Evolutionary conservation across 371 early-diverging fungal species (phyloP).

Genomic region (Mortierella sp.): DNA sequence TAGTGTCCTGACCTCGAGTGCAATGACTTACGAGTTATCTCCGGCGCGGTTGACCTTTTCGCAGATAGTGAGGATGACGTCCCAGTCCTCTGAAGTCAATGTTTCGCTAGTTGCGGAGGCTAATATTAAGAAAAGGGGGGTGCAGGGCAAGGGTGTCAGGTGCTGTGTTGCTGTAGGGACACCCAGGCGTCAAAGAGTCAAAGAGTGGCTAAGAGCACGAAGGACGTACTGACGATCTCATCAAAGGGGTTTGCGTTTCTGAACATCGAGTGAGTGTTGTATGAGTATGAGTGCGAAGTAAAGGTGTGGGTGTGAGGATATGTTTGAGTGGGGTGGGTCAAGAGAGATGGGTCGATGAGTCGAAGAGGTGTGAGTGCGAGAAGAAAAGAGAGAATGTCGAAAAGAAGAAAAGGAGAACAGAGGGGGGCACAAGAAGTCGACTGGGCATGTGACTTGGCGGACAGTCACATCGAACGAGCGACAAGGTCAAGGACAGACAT

Average conservation of each 20-base stretch:
- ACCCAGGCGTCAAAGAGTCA: not conserved
- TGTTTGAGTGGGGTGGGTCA: not conserved
- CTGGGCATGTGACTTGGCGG: not conserved
- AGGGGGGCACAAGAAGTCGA: not conserved
- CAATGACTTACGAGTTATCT: slow-evolving; percentile 36
- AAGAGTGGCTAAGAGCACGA: slow-evolving; percentile 6
- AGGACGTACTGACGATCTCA: slow-evolving; percentile 70
- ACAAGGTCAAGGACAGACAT: not conserved
- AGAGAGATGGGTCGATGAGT: no score
- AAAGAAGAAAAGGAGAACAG: not conserved
- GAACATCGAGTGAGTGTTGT: slow-evolving; percentile 62
- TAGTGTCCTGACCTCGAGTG: not conserved
- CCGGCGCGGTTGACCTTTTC: slow-evolving; percentile 78
- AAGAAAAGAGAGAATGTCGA: not conserved
- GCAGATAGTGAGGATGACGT: slow-evolving; percentile 88
- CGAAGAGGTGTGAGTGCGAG: not conserved
- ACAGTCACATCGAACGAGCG: not conserved
- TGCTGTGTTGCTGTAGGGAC: not conserved
- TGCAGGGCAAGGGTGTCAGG: not conserved
- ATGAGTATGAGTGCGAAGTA: not conserved
- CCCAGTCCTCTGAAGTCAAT: slow-evolving; percentile 96
- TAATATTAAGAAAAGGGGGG: slow-evolving; percentile 25
- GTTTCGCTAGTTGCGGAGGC: slow-evolving; percentile 92
- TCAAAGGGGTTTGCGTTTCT: slow-evolving; percentile 72
- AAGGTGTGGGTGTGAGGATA: not conserved